Evolutionary conservation across 2,329 filamentous ascomycete species (phyloP).

Genomic region (Penicillium griseofulvum): DNA sequence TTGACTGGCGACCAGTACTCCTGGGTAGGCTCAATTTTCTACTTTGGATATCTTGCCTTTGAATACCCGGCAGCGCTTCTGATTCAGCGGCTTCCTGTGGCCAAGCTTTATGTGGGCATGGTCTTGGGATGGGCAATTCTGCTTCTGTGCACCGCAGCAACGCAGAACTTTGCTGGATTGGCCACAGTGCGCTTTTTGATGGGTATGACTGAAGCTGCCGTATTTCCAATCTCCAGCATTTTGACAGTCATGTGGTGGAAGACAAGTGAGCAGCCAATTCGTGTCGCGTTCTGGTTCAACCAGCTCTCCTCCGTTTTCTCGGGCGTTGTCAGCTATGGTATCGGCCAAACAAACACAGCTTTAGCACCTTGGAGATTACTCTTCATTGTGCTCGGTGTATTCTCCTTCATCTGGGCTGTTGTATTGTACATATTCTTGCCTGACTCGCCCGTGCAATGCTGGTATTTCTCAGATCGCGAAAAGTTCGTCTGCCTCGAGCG

Average conservation of each 20-base stretch:
- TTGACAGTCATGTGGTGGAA: constrained; percentile 15
- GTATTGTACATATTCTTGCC: constrained; percentile 20
- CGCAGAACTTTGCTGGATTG: constrained; percentile 14
- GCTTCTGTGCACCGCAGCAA: constrained; percentile 13
- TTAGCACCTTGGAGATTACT: constrained; percentile 21
- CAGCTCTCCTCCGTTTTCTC: constrained; percentile 32
- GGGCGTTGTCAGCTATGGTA: constrained; percentile 34
- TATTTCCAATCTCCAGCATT: constrained; percentile 11
- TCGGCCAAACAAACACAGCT: constrained; percentile 32
- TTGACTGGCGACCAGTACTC: constrained; percentile 27
- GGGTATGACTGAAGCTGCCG: constrained; percentile 13
- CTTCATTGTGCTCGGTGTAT: constrained; percentile 22
- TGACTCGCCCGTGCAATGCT: constrained; percentile 19
- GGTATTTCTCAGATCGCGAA: constrained; percentile 22
- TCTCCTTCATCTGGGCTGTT: constrained; percentile 20
- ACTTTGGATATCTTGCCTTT: constrained; percentile 16
- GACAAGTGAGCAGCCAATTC: constrained; percentile 14
- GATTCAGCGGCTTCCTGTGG: constrained; percentile 15
- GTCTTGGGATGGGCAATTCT: constrained; percentile 9
- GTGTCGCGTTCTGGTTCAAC: constrained; percentile 16
- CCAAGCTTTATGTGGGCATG: constrained; percentile 8
- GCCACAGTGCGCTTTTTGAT: constrained; percentile 13
- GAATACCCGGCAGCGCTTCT: constrained; percentile 17
- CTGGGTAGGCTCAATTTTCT: constrained; percentile 17
- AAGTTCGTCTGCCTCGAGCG: constrained; percentile 24